Evolutionary conservation across 129 eudicot species (phyloP), one percentile per base, ranked within the genome.

Genomic region (Flaveria robusta): DNA sequence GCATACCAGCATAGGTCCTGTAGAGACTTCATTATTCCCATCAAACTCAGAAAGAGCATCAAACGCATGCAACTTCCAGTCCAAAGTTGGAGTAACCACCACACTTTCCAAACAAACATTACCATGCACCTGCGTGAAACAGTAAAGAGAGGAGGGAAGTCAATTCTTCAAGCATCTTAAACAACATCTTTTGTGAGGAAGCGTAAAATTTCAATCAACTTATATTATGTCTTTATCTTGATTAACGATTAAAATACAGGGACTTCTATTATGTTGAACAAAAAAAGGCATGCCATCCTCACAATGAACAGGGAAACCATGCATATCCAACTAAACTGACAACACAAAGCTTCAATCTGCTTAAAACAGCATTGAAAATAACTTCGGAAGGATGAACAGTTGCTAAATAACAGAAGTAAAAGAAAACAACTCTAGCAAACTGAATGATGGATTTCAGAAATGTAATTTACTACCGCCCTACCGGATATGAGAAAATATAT

Each of bases 11-110:
- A 94, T 94, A 63, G 98, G 86, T 72, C 96, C 97, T 26, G 83
- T 79, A 39, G 92, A 79, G 79, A 89, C 89, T 79, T 87, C 97
- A 83, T 84, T 93, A 79, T 72, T 87, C 74, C 93, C 96, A 77
- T 89, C 97, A 78, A 87, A 91, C 80, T 94, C 98, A 8, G 98
- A 91, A 16, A 94, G 86, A 85, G 91, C 96, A 81, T 94, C 98
- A 87, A 94, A 94, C 31, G 97, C 98, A 83, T 94, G 98, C 83
- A 94, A 79, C 76, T 94, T 94, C 98, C 98, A 94, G 83, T 91
- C 98, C 84, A 94, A 78, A 55, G 98, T 87, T 85, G 86, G 93
- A 63, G 98, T 94, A 66, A 94, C 98, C 68, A 94, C 98, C 74
- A 94, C 97, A 84, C 97, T 94, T 79, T 90, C 93, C 90, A 94